Conservation (phyloP, 2,329 filamentous ascomycete species). For the Trichophyton rubrum region DNA sequence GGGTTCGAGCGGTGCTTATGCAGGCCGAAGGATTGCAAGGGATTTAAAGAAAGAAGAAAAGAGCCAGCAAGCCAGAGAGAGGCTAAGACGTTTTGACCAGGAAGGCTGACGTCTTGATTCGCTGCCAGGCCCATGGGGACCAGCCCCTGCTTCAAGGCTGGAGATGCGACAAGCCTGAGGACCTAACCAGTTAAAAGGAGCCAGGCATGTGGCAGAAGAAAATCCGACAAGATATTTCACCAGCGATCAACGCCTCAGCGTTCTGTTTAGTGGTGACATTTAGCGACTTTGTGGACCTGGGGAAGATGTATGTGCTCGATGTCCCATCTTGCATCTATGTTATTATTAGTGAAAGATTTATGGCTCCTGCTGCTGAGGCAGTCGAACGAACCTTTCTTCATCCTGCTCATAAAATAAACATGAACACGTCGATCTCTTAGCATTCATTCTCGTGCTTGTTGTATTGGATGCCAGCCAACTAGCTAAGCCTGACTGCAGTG, state of each 20-base stretch:
- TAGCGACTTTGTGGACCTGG: neutral
- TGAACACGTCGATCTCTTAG: too few species aligned
- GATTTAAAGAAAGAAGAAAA: neutral
- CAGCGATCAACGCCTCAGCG: too few species aligned
- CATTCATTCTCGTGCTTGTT: too few species aligned
- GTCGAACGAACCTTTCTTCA: too few species aligned
- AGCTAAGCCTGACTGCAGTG: too few species aligned
- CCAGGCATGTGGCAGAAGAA: neutral
- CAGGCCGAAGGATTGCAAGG: neutral
- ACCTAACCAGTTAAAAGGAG: neutral
- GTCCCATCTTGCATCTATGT: neutral
- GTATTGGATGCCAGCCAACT: too few species aligned
- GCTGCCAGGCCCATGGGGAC: neutral
- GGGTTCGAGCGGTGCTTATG: neutral
- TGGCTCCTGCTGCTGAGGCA: too few species aligned
- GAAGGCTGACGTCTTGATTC: neutral
- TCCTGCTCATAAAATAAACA: too few species aligned
- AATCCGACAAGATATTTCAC: neutral
- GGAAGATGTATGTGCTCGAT: neutral
- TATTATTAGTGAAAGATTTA: too few species aligned
- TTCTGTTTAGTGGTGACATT: neutral
- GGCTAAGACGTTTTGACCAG: neutral
- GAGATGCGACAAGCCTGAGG: neutral
- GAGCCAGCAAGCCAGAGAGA: neutral
- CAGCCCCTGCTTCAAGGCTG: neutral